These are phyloP conservation scores for Kuraishia piskuri DNA, from an alignment of 805 yeast genomes.

Conservation along the genomic window DNA sequence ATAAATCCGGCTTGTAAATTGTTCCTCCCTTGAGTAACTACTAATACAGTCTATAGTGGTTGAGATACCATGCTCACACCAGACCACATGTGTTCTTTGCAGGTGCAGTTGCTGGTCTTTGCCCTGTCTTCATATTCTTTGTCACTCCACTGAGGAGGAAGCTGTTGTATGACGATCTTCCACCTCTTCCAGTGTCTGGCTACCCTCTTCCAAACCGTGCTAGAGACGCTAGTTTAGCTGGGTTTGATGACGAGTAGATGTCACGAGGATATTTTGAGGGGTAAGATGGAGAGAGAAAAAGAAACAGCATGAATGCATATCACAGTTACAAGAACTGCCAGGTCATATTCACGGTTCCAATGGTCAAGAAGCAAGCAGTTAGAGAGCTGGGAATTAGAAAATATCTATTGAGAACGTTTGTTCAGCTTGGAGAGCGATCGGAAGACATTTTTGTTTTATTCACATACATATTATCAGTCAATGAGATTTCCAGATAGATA, in stretches of 20 bases:
- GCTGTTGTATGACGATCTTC: constrained; percentile 56
- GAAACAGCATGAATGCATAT: neutral
- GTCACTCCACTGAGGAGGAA: constrained; percentile 65
- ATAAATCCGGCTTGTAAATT: no score
- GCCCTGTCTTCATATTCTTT: constrained; percentile 53
- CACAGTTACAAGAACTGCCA: neutral
- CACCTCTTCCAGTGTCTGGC: constrained; percentile 49
- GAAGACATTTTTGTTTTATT: constrained; percentile 1
- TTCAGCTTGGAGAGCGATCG: neutral
- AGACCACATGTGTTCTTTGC: constrained; percentile 70
- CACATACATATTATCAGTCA: neutral
- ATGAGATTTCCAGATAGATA: neutral
- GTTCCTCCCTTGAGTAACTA: constrained; percentile 2
- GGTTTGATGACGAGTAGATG: constrained; percentile 40
- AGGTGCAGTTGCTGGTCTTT: constrained; percentile 53
- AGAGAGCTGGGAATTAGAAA: neutral
- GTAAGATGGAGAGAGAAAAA: neutral
- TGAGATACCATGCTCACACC: constrained; percentile 66
- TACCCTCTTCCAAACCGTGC: constrained; percentile 49
- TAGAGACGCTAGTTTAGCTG: constrained; percentile 39
- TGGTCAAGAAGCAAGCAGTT: no score
- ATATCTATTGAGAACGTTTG: neutral
- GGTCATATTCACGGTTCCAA: neutral
- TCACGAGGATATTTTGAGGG: neutral
- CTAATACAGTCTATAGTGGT: constrained; percentile 39